Percentiles rank a stretch among this genome's conserved stretches.
phyloP scores from a whole-genome alignment of 768 basidiomycete species.

The Pisolithus sp. region DNA sequence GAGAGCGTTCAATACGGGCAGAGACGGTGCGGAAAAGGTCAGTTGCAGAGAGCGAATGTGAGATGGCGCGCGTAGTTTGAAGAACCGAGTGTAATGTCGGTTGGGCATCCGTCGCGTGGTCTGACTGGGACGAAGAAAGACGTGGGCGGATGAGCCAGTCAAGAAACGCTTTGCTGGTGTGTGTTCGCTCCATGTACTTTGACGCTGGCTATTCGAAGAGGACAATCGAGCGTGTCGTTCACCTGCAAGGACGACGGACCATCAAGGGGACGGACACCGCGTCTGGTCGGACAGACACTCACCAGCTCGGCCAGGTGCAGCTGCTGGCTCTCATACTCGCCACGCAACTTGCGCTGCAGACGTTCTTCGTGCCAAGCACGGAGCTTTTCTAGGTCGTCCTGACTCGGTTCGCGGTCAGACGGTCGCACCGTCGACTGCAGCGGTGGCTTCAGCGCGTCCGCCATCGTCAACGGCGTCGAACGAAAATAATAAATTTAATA shows the following conservation, averaged over 20 bases:
- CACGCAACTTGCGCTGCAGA: slow-evolving; percentile 57
- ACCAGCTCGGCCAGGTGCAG: slow-evolving; percentile 60
- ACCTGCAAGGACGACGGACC: background rate
- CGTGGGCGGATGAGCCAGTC: slow-evolving; percentile 69
- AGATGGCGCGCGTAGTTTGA: slow-evolving; percentile 60
- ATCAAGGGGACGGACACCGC: background rate
- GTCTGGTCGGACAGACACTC: slow-evolving; percentile 16
- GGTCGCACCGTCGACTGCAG: slow-evolving; percentile 52
- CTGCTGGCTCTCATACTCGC: slow-evolving; percentile 72
- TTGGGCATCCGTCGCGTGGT: slow-evolving; percentile 4
- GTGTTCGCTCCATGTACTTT: slow-evolving; percentile 68
- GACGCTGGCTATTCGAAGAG: slow-evolving; percentile 66
- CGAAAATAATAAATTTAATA: background rate
- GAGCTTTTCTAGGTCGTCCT: slow-evolving; percentile 47
- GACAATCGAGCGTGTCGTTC: slow-evolving; percentile 49
- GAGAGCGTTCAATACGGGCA: slow-evolving; percentile 53
- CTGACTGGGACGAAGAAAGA: slow-evolving; percentile 25
- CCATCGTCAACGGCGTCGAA: background rate
- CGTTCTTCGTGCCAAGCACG: slow-evolving; percentile 71
- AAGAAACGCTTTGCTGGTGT: slow-evolving; percentile 78
- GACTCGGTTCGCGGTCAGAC: slow-evolving; percentile 39
- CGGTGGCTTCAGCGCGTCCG: slow-evolving; percentile 31
- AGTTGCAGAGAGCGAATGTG: slow-evolving; percentile 59
- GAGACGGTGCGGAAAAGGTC: slow-evolving; percentile 72
- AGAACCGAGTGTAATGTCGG: slow-evolving; percentile 59